phyloP scores from a whole-genome alignment of 2,329 filamentous ascomycete genomes.

The Alternaria sp. region DNA sequence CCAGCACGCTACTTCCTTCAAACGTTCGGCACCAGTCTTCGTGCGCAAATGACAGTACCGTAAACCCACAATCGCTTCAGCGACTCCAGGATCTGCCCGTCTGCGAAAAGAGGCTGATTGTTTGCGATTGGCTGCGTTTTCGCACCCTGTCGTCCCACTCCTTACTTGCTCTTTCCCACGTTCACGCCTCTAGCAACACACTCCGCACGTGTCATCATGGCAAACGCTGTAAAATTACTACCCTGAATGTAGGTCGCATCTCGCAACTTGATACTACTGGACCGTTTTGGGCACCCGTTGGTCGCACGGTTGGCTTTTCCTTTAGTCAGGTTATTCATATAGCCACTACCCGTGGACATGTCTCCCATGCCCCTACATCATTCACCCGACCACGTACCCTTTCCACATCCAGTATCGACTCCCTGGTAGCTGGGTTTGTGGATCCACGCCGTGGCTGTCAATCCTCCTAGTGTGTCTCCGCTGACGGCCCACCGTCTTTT shows the following conservation, averaged over 20 bases:
- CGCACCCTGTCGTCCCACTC: conserved; percentile 24
- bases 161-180: conserved; percentile 27
- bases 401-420: conserved; percentile 36
- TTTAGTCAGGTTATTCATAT: conserved; percentile 34
- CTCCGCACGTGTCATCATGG: conserved; percentile 43
- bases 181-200: conserved; percentile 27
- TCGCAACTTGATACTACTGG: conserved; percentile 34
- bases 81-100: conserved; percentile 24
- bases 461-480: conserved; percentile 35
- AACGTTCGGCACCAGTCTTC: conserved; percentile 24
- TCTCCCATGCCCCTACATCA: conserved; percentile 21
- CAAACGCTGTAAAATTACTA: conserved; percentile 22
- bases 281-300: conserved; percentile 21
- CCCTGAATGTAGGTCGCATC: conserved; percentile 41
- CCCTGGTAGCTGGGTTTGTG: conserved; percentile 31
- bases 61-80: conserved; percentile 28
- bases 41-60: conserved; percentile 47
- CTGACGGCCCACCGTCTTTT: conserved; percentile 36
- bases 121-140: conserved; percentile 24
- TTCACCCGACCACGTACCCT: conserved; percentile 30
- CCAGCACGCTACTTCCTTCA: conserved; percentile 27
- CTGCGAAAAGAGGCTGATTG: conserved; percentile 17
- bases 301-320: conserved; percentile 25
- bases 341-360: conserved; percentile 22
- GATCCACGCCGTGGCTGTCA: conserved; percentile 36